Conservation (phyloP, 176 grass and related monocot genomes). For the Rhipidocladum racemiflorum region DNA sequence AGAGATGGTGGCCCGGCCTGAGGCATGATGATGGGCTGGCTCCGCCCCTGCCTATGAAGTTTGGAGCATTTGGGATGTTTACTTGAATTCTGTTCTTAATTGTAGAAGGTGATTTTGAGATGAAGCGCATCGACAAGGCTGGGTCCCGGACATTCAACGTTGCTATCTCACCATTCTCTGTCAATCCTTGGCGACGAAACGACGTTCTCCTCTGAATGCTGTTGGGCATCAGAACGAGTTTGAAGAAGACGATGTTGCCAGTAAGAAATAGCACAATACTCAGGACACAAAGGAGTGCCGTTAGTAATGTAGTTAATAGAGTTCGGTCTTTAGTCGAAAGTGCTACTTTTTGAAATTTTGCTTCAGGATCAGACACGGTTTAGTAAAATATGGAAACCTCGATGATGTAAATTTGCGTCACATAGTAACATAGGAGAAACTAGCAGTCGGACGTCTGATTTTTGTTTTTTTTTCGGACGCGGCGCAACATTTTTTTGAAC, state of each 20-base stretch:
- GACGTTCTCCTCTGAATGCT: slow-evolving; percentile 19
- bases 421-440: too few species aligned
- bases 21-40: too few species aligned
- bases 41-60: background rate
- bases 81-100: background rate
- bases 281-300: background rate
- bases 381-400: background rate
- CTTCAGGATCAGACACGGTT: background rate
- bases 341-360: background rate
- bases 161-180: slow-evolving; percentile 60
- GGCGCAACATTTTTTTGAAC: too few species aligned
- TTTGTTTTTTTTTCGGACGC: too few species aligned
- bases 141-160: slow-evolving; percentile 67
- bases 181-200: slow-evolving; percentile 65
- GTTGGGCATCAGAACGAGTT: background rate
- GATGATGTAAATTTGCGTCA: background rate
- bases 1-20: too few species aligned
- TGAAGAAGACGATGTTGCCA: background rate
- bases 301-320: slow-evolving; percentile 5
- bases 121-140: slow-evolving; percentile 67
- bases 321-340: background rate
- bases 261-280: background rate
- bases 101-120: slow-evolving; percentile 82
- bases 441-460: too few species aligned
- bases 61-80: background rate